Conservation (phyloP, 331 rosid species). For the Quercus lobata region DNA sequence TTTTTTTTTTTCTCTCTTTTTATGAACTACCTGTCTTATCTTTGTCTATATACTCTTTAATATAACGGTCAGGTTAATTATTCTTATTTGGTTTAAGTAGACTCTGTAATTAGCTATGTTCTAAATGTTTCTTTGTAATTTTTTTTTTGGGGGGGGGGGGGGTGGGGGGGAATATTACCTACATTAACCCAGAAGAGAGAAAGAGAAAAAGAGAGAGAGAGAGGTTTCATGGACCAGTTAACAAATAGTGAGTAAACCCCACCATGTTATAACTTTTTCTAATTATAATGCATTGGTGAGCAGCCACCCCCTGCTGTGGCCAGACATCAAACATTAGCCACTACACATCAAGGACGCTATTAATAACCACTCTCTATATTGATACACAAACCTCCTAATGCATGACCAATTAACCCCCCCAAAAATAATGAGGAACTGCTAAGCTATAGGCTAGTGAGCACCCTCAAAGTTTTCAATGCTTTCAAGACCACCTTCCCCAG, state of each 20-base stretch:
- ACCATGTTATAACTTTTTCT: neutral
- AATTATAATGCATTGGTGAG: neutral
- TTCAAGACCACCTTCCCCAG: neutral
- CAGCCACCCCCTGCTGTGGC: neutral
- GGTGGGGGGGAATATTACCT: too few species aligned
- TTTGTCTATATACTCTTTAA: too few species aligned
- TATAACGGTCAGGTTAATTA: too few species aligned
- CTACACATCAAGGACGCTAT: neutral
- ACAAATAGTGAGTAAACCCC: neutral
- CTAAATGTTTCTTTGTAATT: too few species aligned
- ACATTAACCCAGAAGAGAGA: too few species aligned
- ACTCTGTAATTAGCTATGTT: too few species aligned
- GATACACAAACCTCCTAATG: conserved; percentile 13
- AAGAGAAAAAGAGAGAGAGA: neutral
- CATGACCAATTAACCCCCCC: conserved; percentile 6
- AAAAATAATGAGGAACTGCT: conserved; percentile 13
- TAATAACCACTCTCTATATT: neutral
- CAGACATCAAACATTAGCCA: neutral
- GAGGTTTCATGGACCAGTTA: neutral
- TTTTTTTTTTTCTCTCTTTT: too few species aligned
- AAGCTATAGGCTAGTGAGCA: conserved; percentile 7
- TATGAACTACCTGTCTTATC: too few species aligned
- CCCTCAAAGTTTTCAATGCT: conserved; percentile 21
- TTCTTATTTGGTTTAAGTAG: too few species aligned
- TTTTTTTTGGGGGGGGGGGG: too few species aligned